Base-by-base conservation (phyloP, 495 filamentous ascomycete species). In the Achaetomiella virescens region DNA sequence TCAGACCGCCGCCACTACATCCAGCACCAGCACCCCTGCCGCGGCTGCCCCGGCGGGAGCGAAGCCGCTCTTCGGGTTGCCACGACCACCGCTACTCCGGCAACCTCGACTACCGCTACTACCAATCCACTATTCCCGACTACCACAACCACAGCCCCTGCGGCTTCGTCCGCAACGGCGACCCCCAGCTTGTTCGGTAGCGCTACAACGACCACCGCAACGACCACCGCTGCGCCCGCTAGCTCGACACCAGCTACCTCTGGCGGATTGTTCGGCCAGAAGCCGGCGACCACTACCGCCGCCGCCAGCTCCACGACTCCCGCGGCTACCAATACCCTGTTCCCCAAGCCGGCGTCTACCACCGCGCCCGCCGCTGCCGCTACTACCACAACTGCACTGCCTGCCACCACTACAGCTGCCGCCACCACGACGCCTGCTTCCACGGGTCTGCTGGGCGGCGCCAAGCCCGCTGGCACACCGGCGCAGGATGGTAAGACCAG, bases 391-490 rank as follows among this genome's bases (percentile, higher is more conserved):
- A 49, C 48, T 29, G 52, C 52, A 0, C 53, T 44, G 6, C 50
- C 37, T 33, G 27, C 37, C 12, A 46, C 57, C 17, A 12, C 61
- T 24, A 22, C 60, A 10, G 27, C 58, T 7, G 40, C 55, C 10
- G 45, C 63, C 9, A 51, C 63, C 9, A 14, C 55, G 6, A 44
- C 58, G n/a, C 48, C 57, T n/a, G 25, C 57, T 8, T 9, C 60
- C 4, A 64, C 67, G 6, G 60, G 58, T 43, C 52, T 72, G 0
- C 73, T 76, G 42, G 64, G 52, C 12, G 41, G 57, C 22, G 33
- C 63, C 52, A 57, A 58, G 31, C 36, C 66, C n/a, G 54, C 68
- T 10, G 56, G 62, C 17, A 41, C 57, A 6, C 41, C 57, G n/a
- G 46, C 48, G 31, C 58, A 69, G 29, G 55, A 66, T 22, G 42